Percentiles rank a stretch among this genome's conserved stretches.
Conservation (phyloP, 805 yeast genomes). For the Teunomyces barrocoloradensis region DNA sequence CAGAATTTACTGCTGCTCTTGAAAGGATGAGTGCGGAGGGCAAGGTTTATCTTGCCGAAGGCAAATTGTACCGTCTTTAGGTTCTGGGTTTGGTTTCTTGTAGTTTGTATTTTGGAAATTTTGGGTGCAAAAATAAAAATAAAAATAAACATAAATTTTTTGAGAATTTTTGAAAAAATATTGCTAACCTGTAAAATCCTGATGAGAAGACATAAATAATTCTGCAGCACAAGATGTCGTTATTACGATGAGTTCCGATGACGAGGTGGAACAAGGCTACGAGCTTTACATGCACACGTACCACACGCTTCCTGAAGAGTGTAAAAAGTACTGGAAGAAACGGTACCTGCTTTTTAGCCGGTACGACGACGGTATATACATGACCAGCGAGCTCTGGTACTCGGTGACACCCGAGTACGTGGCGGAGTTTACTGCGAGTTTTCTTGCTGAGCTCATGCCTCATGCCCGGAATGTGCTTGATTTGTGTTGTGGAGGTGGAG, state of each 20-base stretch:
- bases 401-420: conserved; percentile 83
- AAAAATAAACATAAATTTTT: background rate
- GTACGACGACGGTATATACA: conserved; percentile 64
- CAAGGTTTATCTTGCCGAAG: conserved; percentile 37
- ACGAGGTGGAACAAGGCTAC: conserved; percentile 13
- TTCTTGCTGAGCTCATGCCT: conserved; percentile 51
- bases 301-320: conserved; percentile 37
- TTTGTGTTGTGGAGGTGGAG: conserved; percentile 86
- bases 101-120: background rate
- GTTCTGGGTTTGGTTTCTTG: background rate
- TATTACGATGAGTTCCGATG: conserved; percentile 2
- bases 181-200: too few species aligned
- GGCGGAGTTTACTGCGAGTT: conserved; percentile 59
- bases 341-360: conserved; percentile 59
- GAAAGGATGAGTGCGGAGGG: conserved; percentile 34
- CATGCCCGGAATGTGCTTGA: conserved; percentile 52
- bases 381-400: conserved; percentile 78
- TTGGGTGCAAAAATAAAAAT: background rate
- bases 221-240: background rate
- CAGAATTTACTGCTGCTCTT: conserved; percentile 33
- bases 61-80: conserved; percentile 38
- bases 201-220: background rate
- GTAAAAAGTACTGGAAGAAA: conserved; percentile 59
- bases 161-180: background rate
- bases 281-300: conserved; percentile 38